Conservation (phyloP, 1,284 basidiomycete species). For the Caloboletus firmus region DNA sequence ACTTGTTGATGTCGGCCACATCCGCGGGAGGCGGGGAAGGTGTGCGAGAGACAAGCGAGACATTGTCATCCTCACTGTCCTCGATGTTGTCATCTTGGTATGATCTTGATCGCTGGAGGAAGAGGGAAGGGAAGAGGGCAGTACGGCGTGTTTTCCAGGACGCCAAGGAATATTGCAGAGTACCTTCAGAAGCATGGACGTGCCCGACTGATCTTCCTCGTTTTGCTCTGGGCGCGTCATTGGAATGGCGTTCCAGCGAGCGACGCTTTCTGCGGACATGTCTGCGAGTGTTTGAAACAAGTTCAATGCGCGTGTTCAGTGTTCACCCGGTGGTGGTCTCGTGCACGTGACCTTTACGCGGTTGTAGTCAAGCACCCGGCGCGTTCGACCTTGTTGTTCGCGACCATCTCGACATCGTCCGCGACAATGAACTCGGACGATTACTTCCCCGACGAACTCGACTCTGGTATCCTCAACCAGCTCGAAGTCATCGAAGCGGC, state of each 20-base stretch:
- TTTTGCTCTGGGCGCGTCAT: slow-evolving; percentile 39
- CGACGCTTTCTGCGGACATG: slow-evolving; percentile 65
- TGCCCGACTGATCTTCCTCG: slow-evolving; percentile 16
- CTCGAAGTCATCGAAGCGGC: slow-evolving; percentile 69
- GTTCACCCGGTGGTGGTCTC: not conserved
- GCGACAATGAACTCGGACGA: slow-evolving; percentile 71
- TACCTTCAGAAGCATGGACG: slow-evolving; percentile 57
- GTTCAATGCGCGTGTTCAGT: too few species aligned
- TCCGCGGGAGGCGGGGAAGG: slow-evolving; percentile 55
- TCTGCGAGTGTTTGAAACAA: not conserved
- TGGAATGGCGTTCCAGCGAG: slow-evolving; percentile 72
- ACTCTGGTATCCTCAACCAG: slow-evolving; percentile 49
- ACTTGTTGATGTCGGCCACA: slow-evolving; percentile 62
- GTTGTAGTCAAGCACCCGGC: not conserved
- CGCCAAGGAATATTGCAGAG: slow-evolving; percentile 50
- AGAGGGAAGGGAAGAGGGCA: slow-evolving; percentile 48
- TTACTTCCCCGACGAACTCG: slow-evolving; percentile 49
- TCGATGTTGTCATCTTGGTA: slow-evolving; percentile 40
- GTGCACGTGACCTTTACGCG: slow-evolving; percentile 16
- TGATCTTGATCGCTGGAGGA: slow-evolving; percentile 58
- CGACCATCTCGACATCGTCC: slow-evolving; percentile 9
- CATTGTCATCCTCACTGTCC: slow-evolving; percentile 56
- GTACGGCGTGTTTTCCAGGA: slow-evolving; percentile 42
- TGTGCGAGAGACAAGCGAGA: slow-evolving; percentile 69
- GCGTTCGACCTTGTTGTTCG: slow-evolving; percentile 2